Conservation (phyloP, 768 basidiomycete species). For the Kwoniella dendrophila region DNA sequence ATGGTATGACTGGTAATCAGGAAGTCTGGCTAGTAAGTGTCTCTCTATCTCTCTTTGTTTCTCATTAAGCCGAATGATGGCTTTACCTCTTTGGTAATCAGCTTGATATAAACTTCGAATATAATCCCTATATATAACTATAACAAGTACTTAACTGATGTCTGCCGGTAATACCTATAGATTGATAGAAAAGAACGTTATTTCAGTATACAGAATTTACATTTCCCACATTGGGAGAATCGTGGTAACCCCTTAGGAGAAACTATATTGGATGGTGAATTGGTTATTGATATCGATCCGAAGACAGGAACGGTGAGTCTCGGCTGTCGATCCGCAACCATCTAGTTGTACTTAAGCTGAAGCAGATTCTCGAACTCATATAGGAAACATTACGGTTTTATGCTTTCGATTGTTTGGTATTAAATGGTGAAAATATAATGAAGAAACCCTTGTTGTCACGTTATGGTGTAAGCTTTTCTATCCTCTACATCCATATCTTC, state of each 20-base stretch:
- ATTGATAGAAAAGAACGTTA: conserved; percentile 93
- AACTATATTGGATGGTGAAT: conserved; percentile 88
- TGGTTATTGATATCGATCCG: conserved; percentile 86
- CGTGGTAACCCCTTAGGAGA: conserved; percentile 69
- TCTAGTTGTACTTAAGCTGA: background rate
- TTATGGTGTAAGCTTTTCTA: conserved; percentile 75
- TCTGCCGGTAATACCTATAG: conserved; percentile 58
- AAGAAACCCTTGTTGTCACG: conserved; percentile 75
- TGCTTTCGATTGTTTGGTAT: conserved; percentile 90
- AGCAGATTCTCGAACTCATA: background rate
- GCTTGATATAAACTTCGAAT: too few relatives aligned
- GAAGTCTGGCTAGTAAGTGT: conserved; percentile 73
- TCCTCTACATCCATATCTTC: background rate
- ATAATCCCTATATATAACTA: too few relatives aligned
- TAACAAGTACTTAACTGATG: background rate
- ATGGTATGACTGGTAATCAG: conserved; percentile 59
- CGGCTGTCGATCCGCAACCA: background rate
- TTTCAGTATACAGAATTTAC: conserved; percentile 71
- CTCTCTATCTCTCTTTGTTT: background rate
- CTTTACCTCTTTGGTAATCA: too few relatives aligned
- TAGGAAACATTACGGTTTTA: conserved; percentile 82
- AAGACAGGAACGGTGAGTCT: conserved; percentile 66
- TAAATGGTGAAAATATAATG: conserved; percentile 86
- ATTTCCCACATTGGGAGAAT: conserved; percentile 85
- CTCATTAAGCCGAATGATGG: too few relatives aligned